A percentile compares a stretch with the other conserved stretches of the same genome.
Conservation (phyloP, 2,329 filamentous ascomycete genomes). For the Verticillium dahliae region DNA sequence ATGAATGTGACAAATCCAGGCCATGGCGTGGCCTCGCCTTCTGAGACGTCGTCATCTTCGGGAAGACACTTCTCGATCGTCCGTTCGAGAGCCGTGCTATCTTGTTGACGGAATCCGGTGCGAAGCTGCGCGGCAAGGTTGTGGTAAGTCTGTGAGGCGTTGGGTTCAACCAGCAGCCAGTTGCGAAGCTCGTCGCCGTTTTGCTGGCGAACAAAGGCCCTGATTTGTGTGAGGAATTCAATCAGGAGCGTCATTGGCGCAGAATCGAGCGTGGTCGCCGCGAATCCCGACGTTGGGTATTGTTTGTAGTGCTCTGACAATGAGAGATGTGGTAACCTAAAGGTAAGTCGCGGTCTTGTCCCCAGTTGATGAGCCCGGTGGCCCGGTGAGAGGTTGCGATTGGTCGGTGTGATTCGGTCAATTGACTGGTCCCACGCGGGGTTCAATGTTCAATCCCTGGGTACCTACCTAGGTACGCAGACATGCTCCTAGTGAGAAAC, state of each 20-base stretch:
- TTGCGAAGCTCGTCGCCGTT: constrained; percentile 61
- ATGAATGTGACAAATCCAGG: constrained; percentile 72
- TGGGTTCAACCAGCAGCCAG: constrained; percentile 70
- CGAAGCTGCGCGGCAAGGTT: constrained; percentile 63
- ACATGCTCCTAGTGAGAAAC: too few relatives aligned
- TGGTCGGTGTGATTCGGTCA: too few relatives aligned
- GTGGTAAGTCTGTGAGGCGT: constrained; percentile 59
- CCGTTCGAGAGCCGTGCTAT: constrained; percentile 48
- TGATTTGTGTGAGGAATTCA: constrained; percentile 62
- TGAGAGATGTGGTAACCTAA: neutral
- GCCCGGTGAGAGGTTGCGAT: neutral
- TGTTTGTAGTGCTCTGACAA: neutral
- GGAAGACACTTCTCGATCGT: constrained; percentile 60
- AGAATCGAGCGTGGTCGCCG: neutral
- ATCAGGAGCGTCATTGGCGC: constrained; percentile 53
- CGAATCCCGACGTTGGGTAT: neutral
- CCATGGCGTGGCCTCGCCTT: constrained; percentile 64
- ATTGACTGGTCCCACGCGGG: too few relatives aligned
- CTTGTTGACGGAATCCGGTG: constrained; percentile 43
- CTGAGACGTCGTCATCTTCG: constrained; percentile 55
- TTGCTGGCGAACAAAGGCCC: constrained; percentile 52
- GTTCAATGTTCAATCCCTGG: too few relatives aligned
- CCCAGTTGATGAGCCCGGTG: too few relatives aligned
- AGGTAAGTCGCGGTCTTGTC: too few relatives aligned
- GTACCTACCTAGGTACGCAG: too few relatives aligned